Conservation (phyloP, 2,329 filamentous ascomycete species). For the Penicillium occitanis region DNA sequence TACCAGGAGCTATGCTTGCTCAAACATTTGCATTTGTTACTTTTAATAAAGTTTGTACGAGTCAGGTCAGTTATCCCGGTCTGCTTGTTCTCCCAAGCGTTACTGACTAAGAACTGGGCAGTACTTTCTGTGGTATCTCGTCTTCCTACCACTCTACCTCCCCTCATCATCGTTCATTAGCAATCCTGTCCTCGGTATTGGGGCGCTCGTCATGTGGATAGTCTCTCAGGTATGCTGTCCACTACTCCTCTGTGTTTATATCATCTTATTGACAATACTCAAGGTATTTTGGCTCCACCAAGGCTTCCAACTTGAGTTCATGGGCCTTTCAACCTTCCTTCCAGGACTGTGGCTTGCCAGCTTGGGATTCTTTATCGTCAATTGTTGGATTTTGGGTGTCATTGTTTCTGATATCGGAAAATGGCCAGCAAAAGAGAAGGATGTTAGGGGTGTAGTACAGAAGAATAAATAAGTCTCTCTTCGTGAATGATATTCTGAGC, state of each 20-base stretch:
- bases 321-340: conserved; percentile 79
- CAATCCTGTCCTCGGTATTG: conserved; percentile 60
- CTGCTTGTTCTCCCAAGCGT: neutral
- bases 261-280: neutral
- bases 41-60: conserved; percentile 99
- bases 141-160: conserved; percentile 88
- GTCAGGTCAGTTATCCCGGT: conserved; percentile 64
- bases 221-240: conserved; percentile 57
- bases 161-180: conserved; percentile 71
- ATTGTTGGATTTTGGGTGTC: conserved; percentile 82
- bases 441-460: neutral
- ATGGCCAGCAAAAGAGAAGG: neutral
- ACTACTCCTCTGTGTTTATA: neutral
- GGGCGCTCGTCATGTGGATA: conserved; percentile 71
- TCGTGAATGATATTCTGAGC: neutral
- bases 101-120: conserved; percentile 37
- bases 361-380: conserved; percentile 77
- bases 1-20: conserved; percentile 81
- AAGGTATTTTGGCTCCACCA: conserved; percentile 70
- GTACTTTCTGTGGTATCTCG: conserved; percentile 99
- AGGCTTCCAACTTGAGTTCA: conserved; percentile 73
- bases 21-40: conserved; percentile 97
- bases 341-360: conserved; percentile 78
- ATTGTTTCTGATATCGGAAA: conserved; percentile 65
- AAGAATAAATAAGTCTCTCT: neutral